Evolutionary conservation across 495 filamentous ascomycete genomes (phyloP), one percentile per base, ranked within the genome.

Genomic region (Paragyromitra xinjiangensis): DNA sequence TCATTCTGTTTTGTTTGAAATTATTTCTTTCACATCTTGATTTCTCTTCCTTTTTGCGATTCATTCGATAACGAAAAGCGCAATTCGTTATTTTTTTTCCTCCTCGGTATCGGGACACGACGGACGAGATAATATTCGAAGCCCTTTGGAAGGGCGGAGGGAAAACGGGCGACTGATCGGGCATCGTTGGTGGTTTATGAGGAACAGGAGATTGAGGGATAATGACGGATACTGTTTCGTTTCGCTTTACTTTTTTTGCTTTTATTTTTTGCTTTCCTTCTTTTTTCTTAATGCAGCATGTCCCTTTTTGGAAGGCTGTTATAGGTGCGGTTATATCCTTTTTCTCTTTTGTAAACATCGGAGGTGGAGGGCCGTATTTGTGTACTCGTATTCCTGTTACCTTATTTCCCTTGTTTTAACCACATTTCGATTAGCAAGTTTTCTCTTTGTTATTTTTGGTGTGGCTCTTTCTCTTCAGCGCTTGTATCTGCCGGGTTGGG

Each of bases 351-450:
- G 74, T 77, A 73, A 76, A 56, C 73, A 64, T 73, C 58, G 24
- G 51, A 65, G 67, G 61, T 56, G 51, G 67, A 73, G 12, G 74
- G 34, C 26, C 63, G 61, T 73, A 73, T 72, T 72, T 77, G 68
- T 76, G 73, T 76, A 76, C 68, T 72, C 73, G 66, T 76, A 76
- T 71, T 71, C 39, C 64, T 63, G 72, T 56, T 71, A 71, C 66
- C 68, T 64, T 73, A 65, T 77, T 66, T 77, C 58, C 58, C 61
- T 34, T 56, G 14, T 58, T 51, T 34, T 64, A 48, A 24, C 61
- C 51, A 72, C 29, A 58, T 56, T 71, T 73, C 37, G 61, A 62
- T 77, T 61, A 66, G 62, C 69, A 73, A 73, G 29, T 66, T 51
- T 73, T 73, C 51, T 66, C 50, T 64, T 65, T 65, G 58, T 73